Evolutionary conservation across 305 asterid genomes (phyloP), one percentile per base, ranked within the genome.

Genomic region (Fraxinus platypoda): DNA sequence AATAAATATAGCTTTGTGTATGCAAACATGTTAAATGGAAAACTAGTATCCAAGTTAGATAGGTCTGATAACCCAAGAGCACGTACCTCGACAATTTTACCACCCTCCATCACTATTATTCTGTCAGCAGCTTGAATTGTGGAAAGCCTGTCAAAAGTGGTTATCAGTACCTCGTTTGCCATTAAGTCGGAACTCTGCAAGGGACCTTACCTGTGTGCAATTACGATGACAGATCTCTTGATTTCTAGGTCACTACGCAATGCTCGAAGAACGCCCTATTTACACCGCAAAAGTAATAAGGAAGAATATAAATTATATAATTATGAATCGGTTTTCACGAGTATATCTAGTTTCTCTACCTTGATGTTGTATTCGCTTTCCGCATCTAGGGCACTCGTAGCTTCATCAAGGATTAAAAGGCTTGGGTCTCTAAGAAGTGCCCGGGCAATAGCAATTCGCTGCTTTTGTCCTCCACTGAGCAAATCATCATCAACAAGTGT

Each of bases 381-480:
- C 1, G 98, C 99, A 88, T 96, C 99, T 9, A 96, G 89, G 76
- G 98, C 98, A 83, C 99, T 96, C 1, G 99, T 96, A 74, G 98
- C 99, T 89, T 96, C 99, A 87, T 96, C 99, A 71, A 96, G 97
- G 37, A 96, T 88, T 89, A 94, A 86, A 86, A 96, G 89, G 85
- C 91, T 91, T 2, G 98, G 98, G 84, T 96, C 96, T 82, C 98
- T 89, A 78, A 96, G 94, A 62, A 96, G 86, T 49, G 99, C 99
- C 82, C 98, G 86, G 49, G 98, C 98, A 72, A 96, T 96, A 74
- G 99, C 98, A 17, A 96, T 96, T 66, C 99, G 89, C 84, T 96
- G 99, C 88, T 94, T 96, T 81, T 96, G 99, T 54, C 99, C 99
- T 35, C 99, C 98, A 86, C 99, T 96, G 57, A 94, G 97, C 97